Percentiles rank a stretch among this genome's conserved stretches.
Evolutionary conservation across 441 rosid species (phyloP).

Genomic region (Aleurites moluccanus): DNA sequence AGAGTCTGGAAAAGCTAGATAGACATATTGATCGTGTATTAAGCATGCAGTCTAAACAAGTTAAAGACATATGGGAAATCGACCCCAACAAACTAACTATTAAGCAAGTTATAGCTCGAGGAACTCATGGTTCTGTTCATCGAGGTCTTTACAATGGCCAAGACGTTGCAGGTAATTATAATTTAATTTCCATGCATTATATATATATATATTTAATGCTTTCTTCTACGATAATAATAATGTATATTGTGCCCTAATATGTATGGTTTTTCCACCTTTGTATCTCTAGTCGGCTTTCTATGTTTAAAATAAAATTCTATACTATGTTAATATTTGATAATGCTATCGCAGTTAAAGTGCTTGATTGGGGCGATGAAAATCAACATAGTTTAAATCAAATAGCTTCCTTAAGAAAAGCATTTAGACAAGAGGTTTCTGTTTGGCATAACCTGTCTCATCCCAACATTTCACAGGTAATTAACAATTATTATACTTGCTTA

Average conservation of each 20-base stretch:
- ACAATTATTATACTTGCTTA: background rate
- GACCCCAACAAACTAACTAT: slow-evolving; percentile 18
- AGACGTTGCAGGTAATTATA: slow-evolving; percentile 32
- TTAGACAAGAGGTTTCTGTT: background rate
- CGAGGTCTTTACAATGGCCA: slow-evolving; percentile 33
- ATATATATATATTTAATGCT: background rate
- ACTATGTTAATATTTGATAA: too few relatives aligned
- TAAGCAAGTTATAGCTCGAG: slow-evolving; percentile 25
- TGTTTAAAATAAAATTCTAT: too few relatives aligned
- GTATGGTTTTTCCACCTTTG: too few relatives aligned
- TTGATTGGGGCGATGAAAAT: background rate
- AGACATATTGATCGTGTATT: background rate
- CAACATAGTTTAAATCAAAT: background rate
- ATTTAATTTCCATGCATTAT: background rate
- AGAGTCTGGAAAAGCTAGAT: background rate
- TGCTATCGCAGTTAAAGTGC: background rate
- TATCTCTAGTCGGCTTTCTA: too few relatives aligned
- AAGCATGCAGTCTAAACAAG: background rate
- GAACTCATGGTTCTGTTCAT: slow-evolving; percentile 27
- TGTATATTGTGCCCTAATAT: background rate
- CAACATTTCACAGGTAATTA: background rate
- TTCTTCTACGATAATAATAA: background rate
- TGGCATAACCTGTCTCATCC: background rate
- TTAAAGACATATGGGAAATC: background rate
- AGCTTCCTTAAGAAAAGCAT: background rate